phyloP scores from a whole-genome alignment of 352 stramenopile species.

The Aphanomyces stellatus region DNA sequence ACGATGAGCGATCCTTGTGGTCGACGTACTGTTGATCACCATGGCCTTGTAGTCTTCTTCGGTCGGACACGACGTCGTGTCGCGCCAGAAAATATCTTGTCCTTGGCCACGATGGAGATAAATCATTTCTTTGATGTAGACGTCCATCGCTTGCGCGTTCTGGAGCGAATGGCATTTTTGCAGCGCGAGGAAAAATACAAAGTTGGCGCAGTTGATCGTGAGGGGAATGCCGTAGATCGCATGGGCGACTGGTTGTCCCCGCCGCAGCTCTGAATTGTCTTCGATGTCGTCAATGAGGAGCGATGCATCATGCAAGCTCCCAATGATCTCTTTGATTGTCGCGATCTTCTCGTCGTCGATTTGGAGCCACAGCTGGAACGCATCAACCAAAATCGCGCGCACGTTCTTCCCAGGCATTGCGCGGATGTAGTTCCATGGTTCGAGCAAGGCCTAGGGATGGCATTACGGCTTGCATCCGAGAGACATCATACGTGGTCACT shows the following conservation, averaged over 20 bases:
- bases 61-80: slow-evolving; percentile 83
- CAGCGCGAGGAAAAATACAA: slow-evolving; percentile 96
- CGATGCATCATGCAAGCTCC: slow-evolving; percentile 94
- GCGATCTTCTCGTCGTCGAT: slow-evolving; percentile 51
- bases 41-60: slow-evolving; percentile 91
- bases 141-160: slow-evolving; percentile 74
- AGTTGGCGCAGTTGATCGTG: slow-evolving; percentile 98
- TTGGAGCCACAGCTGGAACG: slow-evolving; percentile 79
- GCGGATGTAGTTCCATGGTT: slow-evolving; percentile 85
- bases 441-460: slow-evolving; percentile 42
- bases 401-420: slow-evolving; percentile 86
- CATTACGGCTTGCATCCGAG: no score
- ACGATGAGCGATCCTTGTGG: background rate
- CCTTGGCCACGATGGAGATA: slow-evolving; percentile 94
- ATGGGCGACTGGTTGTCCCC: slow-evolving; percentile 92
- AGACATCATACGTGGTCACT: no score
- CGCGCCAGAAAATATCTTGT: slow-evolving; percentile 93
- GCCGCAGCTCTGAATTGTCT: slow-evolving; percentile 93
- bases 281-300: slow-evolving; percentile 98
- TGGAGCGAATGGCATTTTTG: slow-evolving; percentile 84
- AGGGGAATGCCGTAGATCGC: slow-evolving; percentile 93
- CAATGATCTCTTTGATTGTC: slow-evolving; percentile 90
- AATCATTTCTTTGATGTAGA: slow-evolving; percentile 94
- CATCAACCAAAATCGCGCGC: slow-evolving; percentile 77
- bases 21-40: slow-evolving; percentile 88